Evolutionary conservation across 2,329 filamentous ascomycete species (phyloP).

Genomic region (Periconia sp.): DNA sequence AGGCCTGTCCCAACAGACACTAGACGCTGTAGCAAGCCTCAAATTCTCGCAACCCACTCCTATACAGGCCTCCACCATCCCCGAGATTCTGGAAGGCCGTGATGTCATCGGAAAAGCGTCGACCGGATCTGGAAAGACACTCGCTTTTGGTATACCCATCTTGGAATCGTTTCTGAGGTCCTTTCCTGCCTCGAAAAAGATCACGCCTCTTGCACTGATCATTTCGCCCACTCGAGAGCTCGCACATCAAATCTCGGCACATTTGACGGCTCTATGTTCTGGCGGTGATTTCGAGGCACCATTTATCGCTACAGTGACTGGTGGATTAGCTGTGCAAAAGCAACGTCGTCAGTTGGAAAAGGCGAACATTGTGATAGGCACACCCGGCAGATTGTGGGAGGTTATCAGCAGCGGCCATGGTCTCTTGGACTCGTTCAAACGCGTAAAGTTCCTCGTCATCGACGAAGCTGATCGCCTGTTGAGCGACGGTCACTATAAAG

Average conservation of each 20-base stretch:
- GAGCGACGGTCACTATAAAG: slow-evolving; percentile 92
- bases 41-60: slow-evolving; percentile 78
- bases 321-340: slow-evolving; percentile 91
- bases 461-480: slow-evolving; percentile 93
- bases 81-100: slow-evolving; percentile 76
- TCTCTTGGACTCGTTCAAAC: slow-evolving; percentile 69
- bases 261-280: slow-evolving; percentile 74
- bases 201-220: slow-evolving; percentile 65
- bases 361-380: slow-evolving; percentile 91
- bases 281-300: slow-evolving; percentile 63
- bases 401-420: slow-evolving; percentile 76
- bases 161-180: slow-evolving; percentile 73
- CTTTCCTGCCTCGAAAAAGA: slow-evolving; percentile 39
- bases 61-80: slow-evolving; percentile 80
- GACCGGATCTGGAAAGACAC: slow-evolving; percentile 93
- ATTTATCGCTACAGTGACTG: slow-evolving; percentile 80
- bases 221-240: slow-evolving; percentile 91
- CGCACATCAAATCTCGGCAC: slow-evolving; percentile 85
- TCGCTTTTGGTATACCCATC: slow-evolving; percentile 93
- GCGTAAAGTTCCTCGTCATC: slow-evolving; percentile 80
- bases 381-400: slow-evolving; percentile 92
- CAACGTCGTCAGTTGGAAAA: slow-evolving; percentile 81
- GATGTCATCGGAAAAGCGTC: slow-evolving; percentile 96
- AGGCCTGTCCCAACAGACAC: slow-evolving; percentile 69
- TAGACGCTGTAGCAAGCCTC: slow-evolving; percentile 75